Evolutionary conservation across 495 filamentous ascomycete species (phyloP), one percentile per base, ranked within the genome.

Genomic region (Aspergillus olivimuriae): DNA sequence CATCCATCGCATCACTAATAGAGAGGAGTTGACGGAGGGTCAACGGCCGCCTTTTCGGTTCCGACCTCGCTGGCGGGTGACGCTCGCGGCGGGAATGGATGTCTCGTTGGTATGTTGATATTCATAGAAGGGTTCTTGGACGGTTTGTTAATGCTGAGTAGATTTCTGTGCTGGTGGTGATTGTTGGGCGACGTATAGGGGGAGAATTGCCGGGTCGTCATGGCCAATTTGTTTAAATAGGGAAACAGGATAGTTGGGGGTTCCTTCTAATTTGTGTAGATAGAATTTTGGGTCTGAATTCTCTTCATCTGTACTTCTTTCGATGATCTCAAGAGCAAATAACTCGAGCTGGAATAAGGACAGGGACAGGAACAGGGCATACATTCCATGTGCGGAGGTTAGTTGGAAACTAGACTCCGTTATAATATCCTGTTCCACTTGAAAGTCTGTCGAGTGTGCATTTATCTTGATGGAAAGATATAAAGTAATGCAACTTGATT

Each of bases 21-120:
- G 35, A 2, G 24, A 23, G 14, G 35, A 47, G 18, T 30, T 54
- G 15, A 34, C 35, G 5, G 46, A 54, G 35, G 51, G 51, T 0
- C 51, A 50, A 15, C 41, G 34, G 26, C 43, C 47, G 30, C 51
- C 51, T 15, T 54, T 54, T 41, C 46, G 47, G 1, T 44, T 50
- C 23, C 43, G 51, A 20, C 51, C 51, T 0, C 44, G 41, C 36
- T 54, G 51, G 51, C 42, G 16, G 19, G 46, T 47, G 5, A 40
- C 28, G 14, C 35, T 54, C 41, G 51, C 51, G 10, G 8, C 15
- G 22, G 43, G 51, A 1, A 42, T 54, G 28, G 51, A 54, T 47
- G 34, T 54, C 22, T 34, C 51, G 34, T 12, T 54, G 43, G 46
- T 52, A 32, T 20, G 49, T 52, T 20, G 39, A 4, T 16, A 24